These are phyloP conservation scores for Entomortierella chlamydospora DNA, from an alignment of 192 early-diverging fungal genomes.

Conservation along the genomic window DNA sequence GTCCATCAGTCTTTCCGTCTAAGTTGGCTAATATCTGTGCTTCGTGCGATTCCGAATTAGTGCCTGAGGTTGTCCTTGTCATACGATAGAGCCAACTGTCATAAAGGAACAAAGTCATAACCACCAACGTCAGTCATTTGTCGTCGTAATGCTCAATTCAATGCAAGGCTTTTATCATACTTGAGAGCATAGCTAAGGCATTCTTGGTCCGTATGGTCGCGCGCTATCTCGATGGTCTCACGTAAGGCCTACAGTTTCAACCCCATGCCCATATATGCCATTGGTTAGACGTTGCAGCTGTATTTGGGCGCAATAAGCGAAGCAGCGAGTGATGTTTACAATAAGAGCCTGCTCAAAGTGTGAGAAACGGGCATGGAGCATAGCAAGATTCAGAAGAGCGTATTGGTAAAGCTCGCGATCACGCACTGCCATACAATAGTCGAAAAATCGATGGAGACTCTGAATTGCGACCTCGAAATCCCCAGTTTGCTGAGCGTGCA, in stretches of 20 bases:
- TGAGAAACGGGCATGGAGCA: constrained; percentile 57
- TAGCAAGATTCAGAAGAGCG: constrained; percentile 56
- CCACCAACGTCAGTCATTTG: too few relatives aligned
- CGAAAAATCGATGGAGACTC: constrained; percentile 56
- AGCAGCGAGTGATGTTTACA: constrained; percentile 23
- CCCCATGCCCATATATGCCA: not conserved
- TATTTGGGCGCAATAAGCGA: too few relatives aligned
- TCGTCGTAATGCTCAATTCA: too few relatives aligned
- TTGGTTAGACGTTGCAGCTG: too few relatives aligned
- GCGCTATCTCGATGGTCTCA: constrained; percentile 57
- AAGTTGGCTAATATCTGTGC: constrained; percentile 21
- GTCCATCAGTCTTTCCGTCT: constrained; percentile 16
- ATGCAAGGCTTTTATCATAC: constrained; percentile 35
- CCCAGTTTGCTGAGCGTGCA: constrained; percentile 51
- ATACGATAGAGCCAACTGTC: constrained; percentile 37
- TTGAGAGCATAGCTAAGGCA: constrained; percentile 59
- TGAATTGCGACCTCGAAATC: constrained; percentile 56
- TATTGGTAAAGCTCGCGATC: constrained; percentile 56
- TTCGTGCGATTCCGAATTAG: constrained; percentile 7
- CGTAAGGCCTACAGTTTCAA: constrained; percentile 46
- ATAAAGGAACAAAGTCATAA: not conserved
- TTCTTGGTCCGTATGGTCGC: constrained; percentile 55
- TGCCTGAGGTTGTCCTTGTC: constrained; percentile 6
- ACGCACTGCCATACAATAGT: constrained; percentile 46
- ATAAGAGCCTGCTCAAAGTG: constrained; percentile 55